Percentiles rank a stretch among this genome's conserved stretches.
Conservation (phyloP, 345 rosid species). For the Eucalyptus sideroxylon region DNA sequence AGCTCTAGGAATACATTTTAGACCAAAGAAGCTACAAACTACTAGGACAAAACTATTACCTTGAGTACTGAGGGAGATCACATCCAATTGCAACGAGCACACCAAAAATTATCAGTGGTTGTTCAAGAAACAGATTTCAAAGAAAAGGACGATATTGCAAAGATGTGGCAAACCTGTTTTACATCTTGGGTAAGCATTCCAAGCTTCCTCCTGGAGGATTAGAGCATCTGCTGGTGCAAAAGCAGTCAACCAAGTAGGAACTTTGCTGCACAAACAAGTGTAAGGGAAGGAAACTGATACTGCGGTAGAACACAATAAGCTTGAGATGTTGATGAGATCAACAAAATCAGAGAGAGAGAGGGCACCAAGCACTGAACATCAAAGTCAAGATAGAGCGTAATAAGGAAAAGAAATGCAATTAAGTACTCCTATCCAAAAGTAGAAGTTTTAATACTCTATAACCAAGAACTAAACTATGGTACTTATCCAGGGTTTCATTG, state of each 20-base stretch:
- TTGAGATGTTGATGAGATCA: background rate
- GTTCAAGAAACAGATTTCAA: background rate
- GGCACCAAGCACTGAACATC: background rate
- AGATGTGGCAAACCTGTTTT: constrained; percentile 39
- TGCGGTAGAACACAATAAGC: background rate
- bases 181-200: constrained; percentile 75
- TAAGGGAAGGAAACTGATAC: background rate
- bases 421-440: background rate
- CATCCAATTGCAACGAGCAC: constrained; percentile 1
- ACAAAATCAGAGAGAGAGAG: background rate
- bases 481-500: background rate
- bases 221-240: constrained; percentile 65
- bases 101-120: constrained; percentile 6
- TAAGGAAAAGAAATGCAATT: background rate
- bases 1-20: background rate
- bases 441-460: background rate
- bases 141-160: background rate
- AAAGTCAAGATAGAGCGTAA: background rate
- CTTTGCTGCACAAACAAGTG: constrained; percentile 38
- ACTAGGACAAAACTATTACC: constrained; percentile 16
- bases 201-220: constrained; percentile 56
- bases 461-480: background rate
- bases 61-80: constrained; percentile 31
- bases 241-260: constrained; percentile 53
- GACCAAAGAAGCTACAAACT: background rate